These are phyloP conservation scores for Schizosaccharomyces lindneri DNA, from an alignment of 805 yeast species.

Conservation along the genomic window DNA sequence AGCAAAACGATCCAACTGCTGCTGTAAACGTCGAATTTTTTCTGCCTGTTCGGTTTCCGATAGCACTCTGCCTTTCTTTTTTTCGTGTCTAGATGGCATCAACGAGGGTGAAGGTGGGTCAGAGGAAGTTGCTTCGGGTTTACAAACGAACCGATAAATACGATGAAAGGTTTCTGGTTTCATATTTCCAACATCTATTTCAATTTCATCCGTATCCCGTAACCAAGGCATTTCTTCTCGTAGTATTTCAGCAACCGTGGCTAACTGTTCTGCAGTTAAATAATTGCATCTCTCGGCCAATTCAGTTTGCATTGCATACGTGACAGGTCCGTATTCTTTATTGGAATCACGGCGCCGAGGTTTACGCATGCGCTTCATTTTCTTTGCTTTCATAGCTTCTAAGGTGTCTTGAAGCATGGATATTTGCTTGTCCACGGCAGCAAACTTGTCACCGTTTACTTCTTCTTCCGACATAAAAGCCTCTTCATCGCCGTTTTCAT, in stretches of 20 bases:
- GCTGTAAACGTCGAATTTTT: constrained; percentile 46
- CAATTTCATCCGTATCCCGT: constrained; percentile 48
- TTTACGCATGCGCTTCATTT: constrained; percentile 2
- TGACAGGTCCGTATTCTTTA: constrained; percentile 2
- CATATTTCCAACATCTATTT: constrained; percentile 80
- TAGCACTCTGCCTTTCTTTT: constrained; percentile 30
- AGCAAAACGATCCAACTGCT: constrained; percentile 29
- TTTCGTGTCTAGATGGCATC: constrained; percentile 9
- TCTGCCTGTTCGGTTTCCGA: constrained; percentile 40
- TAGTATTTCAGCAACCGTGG: constrained; percentile 62
- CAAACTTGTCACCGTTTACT: constrained; percentile 25
- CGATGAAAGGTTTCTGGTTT: constrained; percentile 64
- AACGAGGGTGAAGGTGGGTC: constrained; percentile 4
- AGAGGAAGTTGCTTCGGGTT: constrained; percentile 19
- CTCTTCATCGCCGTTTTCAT: constrained; percentile 31
- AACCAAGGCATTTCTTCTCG: constrained; percentile 34
- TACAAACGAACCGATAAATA: constrained; percentile 48
- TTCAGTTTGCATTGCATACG: constrained; percentile 91
- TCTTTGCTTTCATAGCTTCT: neutral
- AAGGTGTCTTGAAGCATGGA: neutral
- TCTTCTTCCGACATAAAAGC: constrained; percentile 43
- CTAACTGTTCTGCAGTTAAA: constrained; percentile 57
- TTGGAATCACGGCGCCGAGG: constrained; percentile 2
- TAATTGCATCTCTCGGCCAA: constrained; percentile 62
- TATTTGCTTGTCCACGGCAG: constrained; percentile 17